phyloP scores from a whole-genome alignment of 2,329 filamentous ascomycete species.

The Phaeosphaeriaceae sp. region DNA sequence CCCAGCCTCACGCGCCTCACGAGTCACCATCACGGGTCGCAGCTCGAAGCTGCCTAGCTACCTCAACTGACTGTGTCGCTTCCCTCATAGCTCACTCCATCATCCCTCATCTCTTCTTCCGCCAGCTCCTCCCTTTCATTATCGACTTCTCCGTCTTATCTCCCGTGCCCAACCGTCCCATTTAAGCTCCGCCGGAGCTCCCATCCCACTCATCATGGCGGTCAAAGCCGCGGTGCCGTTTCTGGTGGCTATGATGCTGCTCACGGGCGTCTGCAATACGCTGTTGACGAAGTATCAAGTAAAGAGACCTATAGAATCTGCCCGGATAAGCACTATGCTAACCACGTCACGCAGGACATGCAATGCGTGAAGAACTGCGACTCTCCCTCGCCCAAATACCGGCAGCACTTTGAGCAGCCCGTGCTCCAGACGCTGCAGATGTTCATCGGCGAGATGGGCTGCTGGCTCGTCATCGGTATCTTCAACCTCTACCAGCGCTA shows the following conservation, averaged over 20 bases:
- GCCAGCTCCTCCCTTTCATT: slow-evolving; percentile 20
- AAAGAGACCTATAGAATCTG: slow-evolving; percentile 26
- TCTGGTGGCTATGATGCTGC: slow-evolving; percentile 92
- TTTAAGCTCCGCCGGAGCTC: slow-evolving; percentile 13
- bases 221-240: slow-evolving; percentile 77
- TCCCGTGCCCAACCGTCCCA: background rate
- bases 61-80: slow-evolving; percentile 6
- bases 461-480: slow-evolving; percentile 85
- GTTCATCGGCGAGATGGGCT: slow-evolving; percentile 96
- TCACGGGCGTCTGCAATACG: slow-evolving; percentile 96
- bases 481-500: slow-evolving; percentile 71
- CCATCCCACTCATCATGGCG: slow-evolving; percentile 64
- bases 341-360: slow-evolving; percentile 71
- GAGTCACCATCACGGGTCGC: slow-evolving; percentile 35
- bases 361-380: slow-evolving; percentile 95
- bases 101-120: slow-evolving; percentile 6
- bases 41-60: slow-evolving; percentile 31
- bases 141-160: slow-evolving; percentile 7
- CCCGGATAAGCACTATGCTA: slow-evolving; percentile 13
- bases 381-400: slow-evolving; percentile 68
- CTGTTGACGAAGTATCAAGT: slow-evolving; percentile 97
- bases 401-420: slow-evolving; percentile 85
- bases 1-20: slow-evolving; percentile 40
- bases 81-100: slow-evolving; percentile 2
- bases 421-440: slow-evolving; percentile 96